Base-by-base conservation (phyloP, 495 filamentous ascomycete species). In the Daldinia decipiens region DNA sequence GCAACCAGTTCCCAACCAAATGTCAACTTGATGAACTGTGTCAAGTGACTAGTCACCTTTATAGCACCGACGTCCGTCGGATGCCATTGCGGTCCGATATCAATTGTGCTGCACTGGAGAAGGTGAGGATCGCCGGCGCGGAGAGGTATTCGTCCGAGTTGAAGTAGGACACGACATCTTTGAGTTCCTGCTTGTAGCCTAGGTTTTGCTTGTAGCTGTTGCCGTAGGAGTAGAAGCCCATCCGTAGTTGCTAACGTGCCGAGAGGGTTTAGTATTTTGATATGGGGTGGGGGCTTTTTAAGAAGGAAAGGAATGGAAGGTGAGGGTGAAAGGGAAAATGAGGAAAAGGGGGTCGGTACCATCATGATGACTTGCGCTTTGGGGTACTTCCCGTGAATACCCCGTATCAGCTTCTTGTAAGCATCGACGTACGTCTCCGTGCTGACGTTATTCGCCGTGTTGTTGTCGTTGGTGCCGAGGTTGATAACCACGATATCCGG, bases 401-500 rank as follows among this genome's bases (percentile, higher is more conserved):
- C 84, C 39, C 87, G 79, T 21, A 93, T 83, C 50, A 92, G 76
- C 51, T 87, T 85, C 34, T 85, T 83, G 60, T 90, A 88, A 27
- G 82, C 83, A 59, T 85, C 77, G 43, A 87, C 83, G 77, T 87
- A 91, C 0, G 82, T 77, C 4, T 75, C 68, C 2, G 79, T 76
- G 3, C 85, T 83, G 54, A 90, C 84, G 43, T 90, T 86, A 74
- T 91, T 91, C 15, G 77, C 76, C 0, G 80, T 65, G 63, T 89
- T 88, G 64, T 84, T 83, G 75, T 92, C 90, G 68, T 92, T 92
- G 17, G 88, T 90, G 27, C 89, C 89, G 43, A 92, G 81, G 70
- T 91, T 87, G 73, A 91, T 89, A 65, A 91, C 68, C 12, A 90
- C 89, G 8, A 93, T 79, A 68, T 91, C 89, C 4, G 89, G 88